A percentile compares a stretch with the other conserved stretches of the same genome.
phyloP scores from a whole-genome alignment of 2,329 filamentous ascomycete species.

The Pseudogymnoascus sp. region DNA sequence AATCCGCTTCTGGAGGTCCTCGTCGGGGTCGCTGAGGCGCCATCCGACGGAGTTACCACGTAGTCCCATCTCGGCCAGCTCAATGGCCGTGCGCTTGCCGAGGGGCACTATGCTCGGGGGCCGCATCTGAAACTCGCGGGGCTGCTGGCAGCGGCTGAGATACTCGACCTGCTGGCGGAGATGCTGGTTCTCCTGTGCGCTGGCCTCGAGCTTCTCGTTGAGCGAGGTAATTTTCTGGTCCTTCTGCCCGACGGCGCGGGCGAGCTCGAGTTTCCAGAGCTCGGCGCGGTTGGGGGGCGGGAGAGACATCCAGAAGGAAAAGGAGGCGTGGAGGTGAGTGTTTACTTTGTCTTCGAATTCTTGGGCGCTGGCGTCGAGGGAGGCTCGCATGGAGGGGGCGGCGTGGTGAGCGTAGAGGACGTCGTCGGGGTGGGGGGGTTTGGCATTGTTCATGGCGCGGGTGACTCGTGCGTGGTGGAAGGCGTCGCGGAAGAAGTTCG shows the following conservation, averaged over 20 bases:
- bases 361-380: conserved; percentile 29
- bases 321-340: conserved; percentile 70
- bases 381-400: conserved; percentile 24
- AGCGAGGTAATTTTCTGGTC: conserved; percentile 42
- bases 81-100: conserved; percentile 39
- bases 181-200: conserved; percentile 45
- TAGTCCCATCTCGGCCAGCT: conserved; percentile 39
- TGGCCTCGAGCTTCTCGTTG: conserved; percentile 37
- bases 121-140: conserved; percentile 47
- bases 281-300: conserved; percentile 46
- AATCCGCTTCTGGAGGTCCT: conserved; percentile 44
- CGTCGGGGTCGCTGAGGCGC: conserved; percentile 41
- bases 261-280: conserved; percentile 54
- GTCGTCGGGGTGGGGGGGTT: conserved; percentile 33
- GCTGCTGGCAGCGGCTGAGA: conserved; percentile 49
- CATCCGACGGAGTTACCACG: conserved; percentile 37
- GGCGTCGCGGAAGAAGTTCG: conserved; percentile 56
- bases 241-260: conserved; percentile 50
- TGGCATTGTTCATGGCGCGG: conserved; percentile 42
- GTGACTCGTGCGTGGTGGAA: conserved; percentile 57
- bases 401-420: conserved; percentile 18
- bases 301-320: conserved; percentile 65
- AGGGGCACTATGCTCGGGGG: conserved; percentile 45
- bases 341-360: conserved; percentile 58
- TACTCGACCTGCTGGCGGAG: conserved; percentile 52